These are phyloP conservation scores for Naematelia encephala DNA, from an alignment of 768 basidiomycete species.

Conservation along the genomic window DNA sequence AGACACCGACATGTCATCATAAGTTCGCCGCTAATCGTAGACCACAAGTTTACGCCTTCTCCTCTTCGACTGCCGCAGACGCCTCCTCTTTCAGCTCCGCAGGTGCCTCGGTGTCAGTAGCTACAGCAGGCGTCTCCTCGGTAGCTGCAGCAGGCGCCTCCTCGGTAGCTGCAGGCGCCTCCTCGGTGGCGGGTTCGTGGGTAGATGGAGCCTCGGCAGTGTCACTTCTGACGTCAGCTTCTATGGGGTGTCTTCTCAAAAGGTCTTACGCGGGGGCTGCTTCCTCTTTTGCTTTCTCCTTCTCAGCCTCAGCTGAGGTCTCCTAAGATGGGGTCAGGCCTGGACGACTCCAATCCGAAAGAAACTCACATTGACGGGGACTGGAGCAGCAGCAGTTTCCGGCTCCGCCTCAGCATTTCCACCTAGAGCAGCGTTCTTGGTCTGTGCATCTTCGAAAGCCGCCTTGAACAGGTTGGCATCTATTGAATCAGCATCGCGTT, in stretches of 20 bases:
- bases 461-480: constrained; percentile 85
- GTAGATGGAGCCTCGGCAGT: constrained; percentile 33
- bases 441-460: constrained; percentile 81
- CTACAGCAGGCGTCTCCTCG: constrained; percentile 32
- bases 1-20: not conserved
- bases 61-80: constrained; percentile 23
- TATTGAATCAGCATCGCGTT: constrained; percentile 39
- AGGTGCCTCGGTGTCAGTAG: constrained; percentile 21
- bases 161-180: constrained; percentile 24
- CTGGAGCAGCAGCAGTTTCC: constrained; percentile 10
- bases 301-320: constrained; percentile 28
- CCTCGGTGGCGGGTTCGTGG: constrained; percentile 26
- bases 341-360: not conserved
- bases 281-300: constrained; percentile 38
- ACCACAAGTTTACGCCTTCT: constrained; percentile 3
- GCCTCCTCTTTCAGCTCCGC: constrained; percentile 28
- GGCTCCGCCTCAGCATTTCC: constrained; percentile 8
- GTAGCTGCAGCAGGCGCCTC: constrained; percentile 27
- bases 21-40: not conserved
- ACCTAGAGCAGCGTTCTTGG: constrained; percentile 26
- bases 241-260: not conserved
- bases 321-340: too few species aligned
- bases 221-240: constrained; percentile 9
- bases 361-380: constrained; percentile 30
- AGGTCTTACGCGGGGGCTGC: constrained; percentile 28